These are phyloP conservation scores for Monosporascus sp. DNA, from an alignment of 2,329 filamentous ascomycete species.

Conservation along the genomic window DNA sequence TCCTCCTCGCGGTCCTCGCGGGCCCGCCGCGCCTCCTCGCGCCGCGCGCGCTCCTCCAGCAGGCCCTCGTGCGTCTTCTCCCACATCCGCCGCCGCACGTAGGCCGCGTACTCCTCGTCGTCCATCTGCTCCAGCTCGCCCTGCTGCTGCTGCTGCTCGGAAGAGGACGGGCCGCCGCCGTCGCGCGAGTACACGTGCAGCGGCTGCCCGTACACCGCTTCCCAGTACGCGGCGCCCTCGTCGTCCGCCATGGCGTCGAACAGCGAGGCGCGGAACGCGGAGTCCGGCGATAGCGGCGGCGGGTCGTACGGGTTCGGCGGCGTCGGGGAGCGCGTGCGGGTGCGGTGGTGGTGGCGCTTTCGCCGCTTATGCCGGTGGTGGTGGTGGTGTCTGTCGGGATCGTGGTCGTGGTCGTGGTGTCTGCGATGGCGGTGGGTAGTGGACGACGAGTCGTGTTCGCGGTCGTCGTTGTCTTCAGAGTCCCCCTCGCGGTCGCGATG, in stretches of 20 bases:
- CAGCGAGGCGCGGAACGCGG: constrained; percentile 85
- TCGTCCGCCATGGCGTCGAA: constrained; percentile 97
- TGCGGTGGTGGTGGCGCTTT: constrained; percentile 21
- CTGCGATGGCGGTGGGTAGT: constrained; percentile 8
- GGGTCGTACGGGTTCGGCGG: constrained; percentile 42
- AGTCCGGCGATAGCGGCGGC: constrained; percentile 56
- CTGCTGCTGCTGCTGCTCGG: constrained; percentile 32
- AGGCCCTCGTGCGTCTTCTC: constrained; percentile 86
- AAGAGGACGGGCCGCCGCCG: constrained; percentile 17
- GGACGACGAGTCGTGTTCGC: background rate
- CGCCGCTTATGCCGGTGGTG: constrained; percentile 26
- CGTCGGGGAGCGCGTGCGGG: constrained; percentile 37
- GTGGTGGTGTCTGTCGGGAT: constrained; percentile 12
- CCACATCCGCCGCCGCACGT: constrained; percentile 89
- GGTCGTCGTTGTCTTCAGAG: background rate
- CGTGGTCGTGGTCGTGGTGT: constrained; percentile 15
- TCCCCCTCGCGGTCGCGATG: constrained; percentile 6
- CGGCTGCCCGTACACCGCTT: constrained; percentile 92
- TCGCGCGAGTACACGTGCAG: constrained; percentile 71
- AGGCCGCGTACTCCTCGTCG: constrained; percentile 85
- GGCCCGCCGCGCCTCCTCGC: constrained; percentile 47
- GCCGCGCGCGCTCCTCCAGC: constrained; percentile 65
- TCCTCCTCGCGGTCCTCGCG: constrained; percentile 33
- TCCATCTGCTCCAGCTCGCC: constrained; percentile 75
- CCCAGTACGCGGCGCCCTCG: constrained; percentile 93